These are phyloP conservation scores for Picea engelmannii DNA, from an alignment of 83 land plant species.

Conservation along the genomic window DNA sequence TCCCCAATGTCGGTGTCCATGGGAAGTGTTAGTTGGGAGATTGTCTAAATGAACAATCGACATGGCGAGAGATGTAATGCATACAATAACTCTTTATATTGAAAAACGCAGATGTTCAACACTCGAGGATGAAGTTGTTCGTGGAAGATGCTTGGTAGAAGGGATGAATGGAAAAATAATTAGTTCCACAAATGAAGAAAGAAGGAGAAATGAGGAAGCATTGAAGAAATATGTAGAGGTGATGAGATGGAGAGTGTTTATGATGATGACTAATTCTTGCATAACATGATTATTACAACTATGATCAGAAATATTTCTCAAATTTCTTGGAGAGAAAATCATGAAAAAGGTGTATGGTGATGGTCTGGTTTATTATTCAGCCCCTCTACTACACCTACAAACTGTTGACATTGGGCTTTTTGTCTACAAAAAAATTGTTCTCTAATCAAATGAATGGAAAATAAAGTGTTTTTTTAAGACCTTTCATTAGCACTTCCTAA, in stretches of 20 bases:
- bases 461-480: no score
- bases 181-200: neutral
- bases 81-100: slow-evolving; percentile 35
- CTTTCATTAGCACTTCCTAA: no score
- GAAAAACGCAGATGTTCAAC: slow-evolving; percentile 28
- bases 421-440: no score
- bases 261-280: slow-evolving; percentile 13
- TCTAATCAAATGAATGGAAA: no score
- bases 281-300: neutral
- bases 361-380: no score
- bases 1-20: slow-evolving; percentile 14
- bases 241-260: slow-evolving; percentile 4
- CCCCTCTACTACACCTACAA: no score
- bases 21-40: slow-evolving; percentile 14
- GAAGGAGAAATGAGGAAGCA: neutral
- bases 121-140: slow-evolving; percentile 41
- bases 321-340: slow-evolving; percentile 17
- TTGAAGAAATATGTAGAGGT: slow-evolving; percentile 9
- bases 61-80: slow-evolving; percentile 33
- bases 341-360: neutral
- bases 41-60: slow-evolving; percentile 8
- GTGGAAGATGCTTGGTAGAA: neutral
- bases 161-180: neutral
- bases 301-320: neutral
- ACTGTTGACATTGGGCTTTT: no score